Evolutionary conservation across 2,329 filamentous ascomycete genomes (phyloP).

Genomic region (Penicillium frequentans): DNA sequence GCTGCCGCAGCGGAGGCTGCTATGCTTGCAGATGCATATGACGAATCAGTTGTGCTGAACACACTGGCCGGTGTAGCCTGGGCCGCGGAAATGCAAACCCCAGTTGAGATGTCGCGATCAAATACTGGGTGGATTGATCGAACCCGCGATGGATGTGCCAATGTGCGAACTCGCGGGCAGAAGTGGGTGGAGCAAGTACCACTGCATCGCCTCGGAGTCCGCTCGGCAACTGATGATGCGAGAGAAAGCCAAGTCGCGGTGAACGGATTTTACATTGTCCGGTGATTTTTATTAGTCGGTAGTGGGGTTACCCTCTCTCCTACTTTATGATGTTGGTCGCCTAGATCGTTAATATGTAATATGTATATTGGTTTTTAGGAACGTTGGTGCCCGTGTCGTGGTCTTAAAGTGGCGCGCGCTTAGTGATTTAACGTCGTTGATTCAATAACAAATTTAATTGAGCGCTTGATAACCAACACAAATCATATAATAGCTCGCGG

Average conservation of each 20-base stretch:
- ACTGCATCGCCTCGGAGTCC: constrained; percentile 59
- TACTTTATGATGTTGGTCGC: not conserved
- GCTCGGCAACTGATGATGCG: constrained; percentile 45
- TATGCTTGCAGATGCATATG: constrained; percentile 40
- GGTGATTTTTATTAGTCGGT: constrained; percentile 11
- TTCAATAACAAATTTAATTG: not conserved
- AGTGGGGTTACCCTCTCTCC: not conserved
- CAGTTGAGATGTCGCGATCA: constrained; percentile 12
- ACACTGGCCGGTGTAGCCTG: constrained; percentile 43
- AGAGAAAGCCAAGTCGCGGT: constrained; percentile 46
- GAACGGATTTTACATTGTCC: constrained; percentile 42
- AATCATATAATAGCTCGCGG: not conserved
- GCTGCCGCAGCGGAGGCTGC: constrained; percentile 35
- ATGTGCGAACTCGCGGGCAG: constrained; percentile 53
- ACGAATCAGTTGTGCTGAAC: constrained; percentile 37
- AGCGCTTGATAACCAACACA: not conserved
- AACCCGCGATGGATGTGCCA: constrained; percentile 49
- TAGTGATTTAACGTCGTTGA: not conserved
- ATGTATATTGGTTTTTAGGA: not conserved
- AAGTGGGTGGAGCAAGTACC: constrained; percentile 59
- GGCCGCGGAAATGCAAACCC: constrained; percentile 29
- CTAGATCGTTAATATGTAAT: not conserved
- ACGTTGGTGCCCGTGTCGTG: not conserved
- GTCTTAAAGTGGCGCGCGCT: not conserved
- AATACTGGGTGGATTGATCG: constrained; percentile 44